These are phyloP conservation scores for Pseudogymnoascus sp. DNA, from an alignment of 2,329 filamentous ascomycete species.

Conservation along the genomic window DNA sequence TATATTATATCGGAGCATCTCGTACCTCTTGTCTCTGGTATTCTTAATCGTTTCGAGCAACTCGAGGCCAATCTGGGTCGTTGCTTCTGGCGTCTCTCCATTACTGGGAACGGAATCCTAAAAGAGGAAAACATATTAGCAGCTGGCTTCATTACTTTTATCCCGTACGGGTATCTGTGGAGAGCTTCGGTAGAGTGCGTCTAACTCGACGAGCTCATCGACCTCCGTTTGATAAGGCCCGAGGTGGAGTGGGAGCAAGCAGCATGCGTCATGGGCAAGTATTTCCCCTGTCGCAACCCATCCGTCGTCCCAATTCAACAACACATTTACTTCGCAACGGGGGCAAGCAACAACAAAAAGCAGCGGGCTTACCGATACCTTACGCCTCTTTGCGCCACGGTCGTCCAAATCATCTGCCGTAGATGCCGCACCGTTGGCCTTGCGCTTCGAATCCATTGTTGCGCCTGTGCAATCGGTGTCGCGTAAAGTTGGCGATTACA, in stretches of 20 bases:
- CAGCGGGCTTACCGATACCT: conserved; percentile 45
- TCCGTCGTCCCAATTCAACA: neutral
- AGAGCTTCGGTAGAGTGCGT: conserved; percentile 8
- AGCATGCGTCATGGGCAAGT: conserved; percentile 9
- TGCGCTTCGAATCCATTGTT: conserved; percentile 44
- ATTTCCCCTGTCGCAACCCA: conserved; percentile 7
- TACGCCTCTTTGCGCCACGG: conserved; percentile 51
- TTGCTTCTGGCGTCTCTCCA: conserved; percentile 58
- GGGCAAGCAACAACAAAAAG: neutral
- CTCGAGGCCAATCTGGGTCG: conserved; percentile 61
- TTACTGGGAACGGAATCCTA: conserved; percentile 18
- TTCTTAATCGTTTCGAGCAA: conserved; percentile 69
- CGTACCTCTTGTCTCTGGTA: conserved; percentile 75
- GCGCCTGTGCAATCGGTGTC: conserved; percentile 1
- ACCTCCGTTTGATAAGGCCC: conserved; percentile 5
- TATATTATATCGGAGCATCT: neutral
- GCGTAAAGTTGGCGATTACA: conserved; percentile 3
- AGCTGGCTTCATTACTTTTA: conserved; percentile 14
- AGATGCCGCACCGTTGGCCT: conserved; percentile 35
- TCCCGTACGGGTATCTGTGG: conserved; percentile 7
- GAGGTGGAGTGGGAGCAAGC: conserved; percentile 4
- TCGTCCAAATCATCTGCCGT: conserved; percentile 40
- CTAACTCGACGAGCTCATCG: neutral
- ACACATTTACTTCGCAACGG: neutral
- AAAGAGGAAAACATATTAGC: conserved; percentile 26